Conservation (phyloP, 2,329 filamentous ascomycete genomes). For the Rutstroemia sp. region DNA sequence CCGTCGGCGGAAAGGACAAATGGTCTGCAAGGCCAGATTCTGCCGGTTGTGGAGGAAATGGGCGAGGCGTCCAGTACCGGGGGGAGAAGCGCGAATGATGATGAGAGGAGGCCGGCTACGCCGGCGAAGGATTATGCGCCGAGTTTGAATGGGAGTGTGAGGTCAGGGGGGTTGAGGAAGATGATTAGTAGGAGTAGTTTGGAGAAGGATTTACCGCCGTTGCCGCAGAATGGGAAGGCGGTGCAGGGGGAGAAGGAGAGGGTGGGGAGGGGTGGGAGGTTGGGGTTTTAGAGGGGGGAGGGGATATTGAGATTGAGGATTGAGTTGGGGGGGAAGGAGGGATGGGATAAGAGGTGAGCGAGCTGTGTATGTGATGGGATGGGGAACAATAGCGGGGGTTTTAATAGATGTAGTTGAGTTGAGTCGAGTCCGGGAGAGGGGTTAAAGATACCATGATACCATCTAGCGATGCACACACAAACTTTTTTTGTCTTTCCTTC, state of each 20-base stretch:
- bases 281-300: no score
- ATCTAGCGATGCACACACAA: constrained; percentile 2
- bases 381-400: not conserved
- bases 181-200: constrained; percentile 47
- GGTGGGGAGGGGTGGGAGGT: not conserved
- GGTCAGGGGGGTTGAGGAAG: constrained; percentile 4
- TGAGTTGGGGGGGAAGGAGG: no score
- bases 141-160: constrained; percentile 8
- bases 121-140: constrained; percentile 15
- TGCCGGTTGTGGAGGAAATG: constrained; percentile 89
- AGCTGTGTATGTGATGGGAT: no score
- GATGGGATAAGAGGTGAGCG: not conserved
- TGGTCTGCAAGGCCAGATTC: constrained; percentile 46
- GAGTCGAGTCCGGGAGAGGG: not conserved
- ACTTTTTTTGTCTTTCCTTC: not conserved
- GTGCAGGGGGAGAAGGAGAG: not conserved
- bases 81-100: constrained; percentile 46
- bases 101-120: constrained; percentile 20
- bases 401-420: not conserved
- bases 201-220: constrained; percentile 52
- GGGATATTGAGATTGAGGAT: not conserved
- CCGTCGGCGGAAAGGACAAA: constrained; percentile 46
- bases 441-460: constrained; percentile 9
- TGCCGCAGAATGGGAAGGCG: constrained; percentile 33
- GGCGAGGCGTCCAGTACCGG: constrained; percentile 66